Evolutionary conservation across 106 monocot genomes (phyloP).

Genomic region (Dioscorea alata): DNA sequence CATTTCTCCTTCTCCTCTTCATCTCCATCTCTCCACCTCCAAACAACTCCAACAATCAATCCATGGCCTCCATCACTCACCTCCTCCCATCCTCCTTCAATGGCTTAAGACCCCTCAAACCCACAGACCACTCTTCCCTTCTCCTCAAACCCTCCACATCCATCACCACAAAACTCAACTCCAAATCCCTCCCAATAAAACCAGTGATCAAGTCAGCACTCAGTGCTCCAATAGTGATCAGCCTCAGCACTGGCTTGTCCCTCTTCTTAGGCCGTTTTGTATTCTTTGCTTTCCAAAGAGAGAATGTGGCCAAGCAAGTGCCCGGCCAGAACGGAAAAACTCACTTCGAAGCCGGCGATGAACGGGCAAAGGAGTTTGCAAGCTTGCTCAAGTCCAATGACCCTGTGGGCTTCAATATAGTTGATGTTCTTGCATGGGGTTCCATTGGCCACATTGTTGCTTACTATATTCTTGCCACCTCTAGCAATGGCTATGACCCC

Average conservation of each 20-base stretch:
- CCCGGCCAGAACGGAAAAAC: slow-evolving; percentile 85
- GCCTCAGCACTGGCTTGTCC: slow-evolving; percentile 88
- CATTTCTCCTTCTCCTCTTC: no score
- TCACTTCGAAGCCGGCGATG: slow-evolving; percentile 94
- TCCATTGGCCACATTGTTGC: slow-evolving; percentile 94
- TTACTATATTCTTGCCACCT: slow-evolving; percentile 93
- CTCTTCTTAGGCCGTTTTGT: slow-evolving; percentile 97
- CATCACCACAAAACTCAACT: background rate
- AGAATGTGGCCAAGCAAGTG: slow-evolving; percentile 98
- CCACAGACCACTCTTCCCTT: slow-evolving; percentile 4
- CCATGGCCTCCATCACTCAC: slow-evolving; percentile 31
- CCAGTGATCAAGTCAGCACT: slow-evolving; percentile 43
- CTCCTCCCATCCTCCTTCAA: slow-evolving; percentile 38
- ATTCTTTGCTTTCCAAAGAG: slow-evolving; percentile 99
- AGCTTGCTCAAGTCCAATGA: slow-evolving; percentile 85
- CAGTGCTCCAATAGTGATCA: slow-evolving; percentile 72
- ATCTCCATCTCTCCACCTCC: background rate
- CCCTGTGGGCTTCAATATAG: slow-evolving; percentile 94
- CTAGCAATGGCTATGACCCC: slow-evolving; percentile 93
- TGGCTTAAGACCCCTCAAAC: slow-evolving; percentile 37
- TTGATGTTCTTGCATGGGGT: slow-evolving; percentile 92
- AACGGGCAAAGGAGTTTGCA: slow-evolving; percentile 66
- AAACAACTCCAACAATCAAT: background rate
- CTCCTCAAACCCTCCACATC: slow-evolving; percentile 1
- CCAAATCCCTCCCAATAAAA: background rate